Base-by-base conservation (phyloP, 2,329 filamentous ascomycete species). In the Aspergillaceae sp. region DNA sequence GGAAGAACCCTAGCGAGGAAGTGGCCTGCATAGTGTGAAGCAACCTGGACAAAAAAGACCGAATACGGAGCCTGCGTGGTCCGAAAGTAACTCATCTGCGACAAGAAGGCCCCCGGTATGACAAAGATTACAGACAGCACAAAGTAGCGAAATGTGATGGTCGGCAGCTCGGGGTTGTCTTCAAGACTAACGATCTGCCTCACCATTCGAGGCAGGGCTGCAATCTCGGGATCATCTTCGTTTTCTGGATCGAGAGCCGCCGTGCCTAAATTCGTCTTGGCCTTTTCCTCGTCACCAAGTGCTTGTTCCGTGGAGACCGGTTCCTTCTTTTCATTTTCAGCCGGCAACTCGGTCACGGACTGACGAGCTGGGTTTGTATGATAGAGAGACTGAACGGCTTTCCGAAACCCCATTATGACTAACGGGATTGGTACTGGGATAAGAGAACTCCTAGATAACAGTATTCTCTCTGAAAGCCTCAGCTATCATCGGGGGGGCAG, bases 11-110 rank as follows among this genome's bases (percentile, higher is more conserved):
- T 70, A 1, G 76, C 76, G 2, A 79, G 67, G 62, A 76, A 76
- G 30, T 71, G 64, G 1, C 76, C 77, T 7, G 54, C 67, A 46
- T 79, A 79, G 53, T 78, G 77, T 41, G 71, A 76, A 0, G 75
- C 76, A 42, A 80, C 77, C 53, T 79, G 76, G 30, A 82, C 78
- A 50, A 82, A 82, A 58, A 81, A 80, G 41, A 82, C 72, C 0
- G 77, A 79, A 56, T 80, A 82, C 0, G 74, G 73, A 1, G 76
- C 75, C 38, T 71, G 72, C 0, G 78, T 81, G 1, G 78, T 81
- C 40, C 78, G 71, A 54, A 73, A 82, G 42, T 72, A 68, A 49
- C 72, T 74, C 70, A 80, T 74, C 54, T 77, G 73, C 4, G 74
- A 77, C 2, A 82, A 57, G 51, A 81, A 77, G 2, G 78, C 78